Evolutionary conservation across 2,329 filamentous ascomycete genomes (phyloP).

Genomic region (Sarocladiaceae sp.): DNA sequence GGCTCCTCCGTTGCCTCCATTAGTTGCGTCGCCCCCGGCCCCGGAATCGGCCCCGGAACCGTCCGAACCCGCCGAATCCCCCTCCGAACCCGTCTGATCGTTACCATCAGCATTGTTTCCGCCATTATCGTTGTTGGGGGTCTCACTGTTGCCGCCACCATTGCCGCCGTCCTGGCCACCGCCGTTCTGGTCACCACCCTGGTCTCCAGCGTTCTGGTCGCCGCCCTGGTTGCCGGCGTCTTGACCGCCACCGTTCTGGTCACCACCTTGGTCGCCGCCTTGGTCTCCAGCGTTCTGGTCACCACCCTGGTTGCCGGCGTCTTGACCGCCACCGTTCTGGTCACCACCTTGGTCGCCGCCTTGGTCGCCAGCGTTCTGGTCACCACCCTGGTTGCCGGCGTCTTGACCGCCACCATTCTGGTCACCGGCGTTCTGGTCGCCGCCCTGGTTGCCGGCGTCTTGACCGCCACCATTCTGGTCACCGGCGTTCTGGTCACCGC

Average conservation of each 20-base stretch:
- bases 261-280: conserved; percentile 11
- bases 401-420: conserved; percentile 14
- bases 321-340: conserved; percentile 15
- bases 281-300: conserved; percentile 15
- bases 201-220: conserved; percentile 12
- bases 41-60: conserved; percentile 3
- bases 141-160: conserved; percentile 9
- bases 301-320: conserved; percentile 17
- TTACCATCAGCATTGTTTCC: conserved; percentile 15
- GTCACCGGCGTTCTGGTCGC: conserved; percentile 12
- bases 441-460: conserved; percentile 12
- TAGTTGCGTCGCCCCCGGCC: conserved; percentile 3
- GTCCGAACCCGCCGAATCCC: background rate
- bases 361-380: conserved; percentile 12
- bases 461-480: conserved; percentile 11
- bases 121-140: conserved; percentile 9
- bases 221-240: conserved; percentile 10
- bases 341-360: conserved; percentile 12
- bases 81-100: conserved; percentile 10
- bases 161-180: conserved; percentile 11
- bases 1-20: conserved; percentile 21
- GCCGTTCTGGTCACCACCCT: conserved; percentile 11
- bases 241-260: conserved; percentile 13
- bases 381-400: conserved; percentile 9
- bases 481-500: conserved; percentile 14